Evolutionary conservation across 1,284 basidiomycete species (phyloP).

Genomic region (Cutaneotrichosporon sp.): DNA sequence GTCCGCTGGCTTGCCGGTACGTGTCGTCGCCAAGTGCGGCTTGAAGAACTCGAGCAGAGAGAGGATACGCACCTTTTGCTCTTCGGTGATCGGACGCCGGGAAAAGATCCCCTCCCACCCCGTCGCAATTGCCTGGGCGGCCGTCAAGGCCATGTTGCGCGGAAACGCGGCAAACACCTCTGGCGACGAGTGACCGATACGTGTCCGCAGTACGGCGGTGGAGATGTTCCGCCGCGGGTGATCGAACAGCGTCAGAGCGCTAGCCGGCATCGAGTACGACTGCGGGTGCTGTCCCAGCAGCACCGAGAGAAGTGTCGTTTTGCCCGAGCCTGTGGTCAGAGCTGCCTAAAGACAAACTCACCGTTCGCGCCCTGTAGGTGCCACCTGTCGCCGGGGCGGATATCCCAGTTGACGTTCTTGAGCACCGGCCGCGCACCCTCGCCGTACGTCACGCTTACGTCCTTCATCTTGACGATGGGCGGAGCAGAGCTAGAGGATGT

Average conservation of each 20-base stretch:
- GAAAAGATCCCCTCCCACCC: conserved; percentile 76
- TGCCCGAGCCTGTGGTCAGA: conserved; percentile 67
- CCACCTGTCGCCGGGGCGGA: conserved; percentile 74
- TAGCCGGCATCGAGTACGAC: conserved; percentile 63
- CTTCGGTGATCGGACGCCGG: conserved; percentile 52
- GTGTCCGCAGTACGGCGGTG: conserved; percentile 55
- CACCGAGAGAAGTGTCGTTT: conserved; percentile 88
- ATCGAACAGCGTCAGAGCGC: conserved; percentile 63
- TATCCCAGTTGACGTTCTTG: conserved; percentile 69
- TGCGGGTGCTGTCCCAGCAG: conserved; percentile 92
- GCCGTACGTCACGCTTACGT: conserved; percentile 68
- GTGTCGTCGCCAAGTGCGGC: conserved; percentile 20
- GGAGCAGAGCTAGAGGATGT: conserved; percentile 49
- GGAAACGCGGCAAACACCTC: conserved; percentile 91
- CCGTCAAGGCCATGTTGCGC: conserved; percentile 61
- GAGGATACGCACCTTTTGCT: conserved; percentile 48
- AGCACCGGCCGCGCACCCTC: conserved; percentile 61
- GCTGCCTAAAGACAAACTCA: conserved; percentile 33
- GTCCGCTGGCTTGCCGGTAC: background rate
- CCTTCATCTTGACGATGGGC: conserved; percentile 58
- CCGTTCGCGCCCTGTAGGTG: conserved; percentile 83
- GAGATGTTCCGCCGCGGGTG: conserved; percentile 61
- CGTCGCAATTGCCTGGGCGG: conserved; percentile 72
- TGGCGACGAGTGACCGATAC: conserved; percentile 76
- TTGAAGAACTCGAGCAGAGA: conserved; percentile 59